phyloP scores from a whole-genome alignment of 495 filamentous ascomycete species.

The Aspergillus nanangensis region DNA sequence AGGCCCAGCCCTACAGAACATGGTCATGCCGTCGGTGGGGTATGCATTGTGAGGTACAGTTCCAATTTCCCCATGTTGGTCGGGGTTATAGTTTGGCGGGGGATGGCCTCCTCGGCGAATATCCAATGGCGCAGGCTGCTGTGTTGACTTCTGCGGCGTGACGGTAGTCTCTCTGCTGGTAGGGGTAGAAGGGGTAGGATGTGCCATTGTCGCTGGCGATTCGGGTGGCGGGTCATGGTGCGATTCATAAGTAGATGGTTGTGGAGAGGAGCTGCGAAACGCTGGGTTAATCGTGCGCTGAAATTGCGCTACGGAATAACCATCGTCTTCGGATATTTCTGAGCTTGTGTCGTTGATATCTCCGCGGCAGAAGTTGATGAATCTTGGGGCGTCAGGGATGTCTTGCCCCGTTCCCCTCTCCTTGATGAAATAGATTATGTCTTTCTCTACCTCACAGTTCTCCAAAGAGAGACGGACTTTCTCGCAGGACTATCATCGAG shows the following conservation, averaged over 20 bases:
- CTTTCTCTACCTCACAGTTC: slow-evolving; percentile 93
- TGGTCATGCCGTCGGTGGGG: slow-evolving; percentile 96
- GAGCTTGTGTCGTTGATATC: slow-evolving; percentile 79
- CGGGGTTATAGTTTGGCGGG: slow-evolving; percentile 47
- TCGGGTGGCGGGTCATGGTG: slow-evolving; percentile 78
- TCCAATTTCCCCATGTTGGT: slow-evolving; percentile 60
- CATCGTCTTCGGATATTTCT: slow-evolving; percentile 77
- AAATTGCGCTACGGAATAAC: slow-evolving; percentile 92
- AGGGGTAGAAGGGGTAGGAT: slow-evolving; percentile 44
- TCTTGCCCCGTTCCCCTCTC: slow-evolving; percentile 91
- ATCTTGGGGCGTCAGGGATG: slow-evolving; percentile 94
- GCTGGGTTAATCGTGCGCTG: slow-evolving; percentile 92
- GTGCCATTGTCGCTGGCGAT: slow-evolving; percentile 59
- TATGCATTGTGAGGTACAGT: slow-evolving; percentile 88
- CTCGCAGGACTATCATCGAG: slow-evolving; percentile 66
- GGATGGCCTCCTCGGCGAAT: slow-evolving; percentile 45
- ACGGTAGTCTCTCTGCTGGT: slow-evolving; percentile 48
- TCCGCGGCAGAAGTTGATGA: slow-evolving; percentile 96
- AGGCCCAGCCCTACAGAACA: slow-evolving; percentile 86
- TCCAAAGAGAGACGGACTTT: slow-evolving; percentile 94
- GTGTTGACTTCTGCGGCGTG: slow-evolving; percentile 48
- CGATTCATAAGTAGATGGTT: slow-evolving; percentile 81
- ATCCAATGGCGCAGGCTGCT: slow-evolving; percentile 46
- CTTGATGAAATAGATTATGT: slow-evolving; percentile 85
- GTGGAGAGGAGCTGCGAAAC: slow-evolving; percentile 87